phyloP scores from a whole-genome alignment of 805 yeast species.

The Scheffersomyces amazonensis region DNA sequence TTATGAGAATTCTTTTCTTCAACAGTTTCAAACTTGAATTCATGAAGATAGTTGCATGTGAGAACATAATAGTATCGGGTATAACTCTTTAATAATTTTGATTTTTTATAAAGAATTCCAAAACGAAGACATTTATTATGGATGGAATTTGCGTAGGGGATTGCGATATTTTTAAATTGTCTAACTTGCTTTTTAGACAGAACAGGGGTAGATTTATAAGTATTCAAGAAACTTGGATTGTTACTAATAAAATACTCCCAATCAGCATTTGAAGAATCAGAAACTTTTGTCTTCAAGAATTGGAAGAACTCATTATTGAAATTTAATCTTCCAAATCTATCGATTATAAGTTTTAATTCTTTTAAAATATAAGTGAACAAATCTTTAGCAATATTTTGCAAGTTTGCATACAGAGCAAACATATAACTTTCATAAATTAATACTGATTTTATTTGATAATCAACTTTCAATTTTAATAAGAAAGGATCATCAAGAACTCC shows the following conservation, averaged over 20 bases:
- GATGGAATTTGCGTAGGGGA: slow-evolving; percentile 36
- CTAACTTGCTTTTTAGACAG: slow-evolving; percentile 46
- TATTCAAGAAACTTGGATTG: slow-evolving; percentile 59
- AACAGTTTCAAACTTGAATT: slow-evolving; percentile 32
- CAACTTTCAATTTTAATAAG: slow-evolving; percentile 35
- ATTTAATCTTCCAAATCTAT: slow-evolving; percentile 29
- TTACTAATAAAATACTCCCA: slow-evolving; percentile 38
- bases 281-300: slow-evolving; percentile 22
- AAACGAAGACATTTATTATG: slow-evolving; percentile 40
- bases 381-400: slow-evolving; percentile 40
- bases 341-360: slow-evolving; percentile 30
- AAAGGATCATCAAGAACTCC: slow-evolving; percentile 39
- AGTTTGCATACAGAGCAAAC: slow-evolving; percentile 39
- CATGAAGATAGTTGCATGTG: slow-evolving; percentile 43
- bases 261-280: slow-evolving; percentile 24
- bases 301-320: slow-evolving; percentile 18
- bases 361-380: slow-evolving; percentile 34
- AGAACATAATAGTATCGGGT: slow-evolving; percentile 34
- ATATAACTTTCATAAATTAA: slow-evolving; percentile 39
- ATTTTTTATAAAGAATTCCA: slow-evolving; percentile 39
- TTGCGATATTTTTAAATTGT: slow-evolving; percentile 35
- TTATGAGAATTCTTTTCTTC: slow-evolving; percentile 7
- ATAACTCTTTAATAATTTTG: slow-evolving; percentile 39
- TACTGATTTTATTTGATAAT: slow-evolving; percentile 39
- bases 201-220: slow-evolving; percentile 29